Base-by-base conservation (phyloP, 1,284 basidiomycete species). In the Phenoliferia sp. region DNA sequence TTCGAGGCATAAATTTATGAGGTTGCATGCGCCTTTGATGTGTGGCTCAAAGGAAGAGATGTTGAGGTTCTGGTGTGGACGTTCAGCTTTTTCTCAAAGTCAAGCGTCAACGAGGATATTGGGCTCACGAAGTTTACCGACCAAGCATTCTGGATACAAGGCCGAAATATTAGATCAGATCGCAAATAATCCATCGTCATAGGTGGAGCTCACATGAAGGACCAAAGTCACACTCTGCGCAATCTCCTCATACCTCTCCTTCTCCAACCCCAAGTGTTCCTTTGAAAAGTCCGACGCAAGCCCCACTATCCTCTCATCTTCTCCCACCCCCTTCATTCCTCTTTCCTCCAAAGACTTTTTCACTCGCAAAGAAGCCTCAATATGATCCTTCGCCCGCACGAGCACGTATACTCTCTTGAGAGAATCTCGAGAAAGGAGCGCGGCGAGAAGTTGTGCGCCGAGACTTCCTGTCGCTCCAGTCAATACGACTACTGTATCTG, bases 381-480 rank as follows among this genome's bases (percentile, higher is more conserved):
- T 70, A 66, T 82, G 79, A n/a, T 77, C 74, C 17, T 77, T 74
- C 3, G 84, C 84, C 54, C 85, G 83, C 9, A 83, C 84, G 3
- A 87, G 79, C 73, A 85, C 86, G 65, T 85, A 80, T 36, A 88
- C 79, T 3, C 77, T 78, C 33, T 74, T 74, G 26, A 85, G 81
- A 2, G 76, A 63, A 0, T 77, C 67, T 2, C 78, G 77, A 1
- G 77, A 69, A 2, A 83, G 76, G 2, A 87, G 80, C 61, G 83
- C 80, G 34, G 80, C 76, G 26, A 88, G 81, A 16, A 87, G 80
- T 65, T 86, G 83, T 0, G 85, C 85, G 3, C 87, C 87, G 7
- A 88, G 81, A 0, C 84, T 84, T 0, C 86, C 86, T 0, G 86
- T 86, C 0, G 83, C 84, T 5, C 86, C 86, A 0, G 86, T 87